Conservation (phyloP, 2,329 filamentous ascomycete genomes). For the Pseudocercospora vitis region DNA sequence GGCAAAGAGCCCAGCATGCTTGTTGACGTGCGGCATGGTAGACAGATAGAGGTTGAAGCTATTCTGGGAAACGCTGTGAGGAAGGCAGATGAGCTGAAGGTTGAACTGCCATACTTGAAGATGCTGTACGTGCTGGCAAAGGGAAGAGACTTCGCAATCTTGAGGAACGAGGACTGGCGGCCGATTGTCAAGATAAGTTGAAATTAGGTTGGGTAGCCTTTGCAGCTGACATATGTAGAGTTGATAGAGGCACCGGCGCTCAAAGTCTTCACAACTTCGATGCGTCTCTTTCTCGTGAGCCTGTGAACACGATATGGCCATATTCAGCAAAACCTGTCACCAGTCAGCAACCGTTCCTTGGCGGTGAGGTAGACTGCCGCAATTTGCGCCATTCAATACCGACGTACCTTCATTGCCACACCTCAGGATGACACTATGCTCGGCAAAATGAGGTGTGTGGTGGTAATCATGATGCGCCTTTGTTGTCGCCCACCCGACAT, state of each 20-base stretch:
- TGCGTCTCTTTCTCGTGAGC: neutral
- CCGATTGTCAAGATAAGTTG: conserved; percentile 18
- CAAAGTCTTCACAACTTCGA: neutral
- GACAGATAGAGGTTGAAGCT: conserved; percentile 53
- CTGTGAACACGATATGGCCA: conserved; percentile 3
- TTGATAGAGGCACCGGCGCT: neutral
- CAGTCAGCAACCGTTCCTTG: neutral
- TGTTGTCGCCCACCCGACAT: conserved; percentile 17
- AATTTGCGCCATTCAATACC: no score
- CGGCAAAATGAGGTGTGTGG: conserved; percentile 16
- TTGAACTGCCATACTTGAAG: conserved; percentile 43
- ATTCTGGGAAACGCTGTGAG: conserved; percentile 49
- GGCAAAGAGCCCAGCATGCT: conserved; percentile 54
- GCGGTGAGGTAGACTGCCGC: neutral
- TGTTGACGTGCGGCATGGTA: conserved; percentile 46
- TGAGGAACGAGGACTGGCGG: conserved; percentile 22
- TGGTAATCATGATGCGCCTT: conserved; percentile 20
- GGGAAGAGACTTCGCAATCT: conserved; percentile 30
- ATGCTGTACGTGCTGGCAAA: conserved; percentile 47
- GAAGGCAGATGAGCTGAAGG: conserved; percentile 42
- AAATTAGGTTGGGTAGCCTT: neutral
- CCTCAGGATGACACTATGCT: conserved; percentile 15
- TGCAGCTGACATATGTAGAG: neutral
- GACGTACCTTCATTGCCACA: conserved; percentile 20
- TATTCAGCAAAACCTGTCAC: neutral